Evolutionary conservation across 352 stramenopile genomes (phyloP).

Genomic region (Phytophthora multivora): DNA sequence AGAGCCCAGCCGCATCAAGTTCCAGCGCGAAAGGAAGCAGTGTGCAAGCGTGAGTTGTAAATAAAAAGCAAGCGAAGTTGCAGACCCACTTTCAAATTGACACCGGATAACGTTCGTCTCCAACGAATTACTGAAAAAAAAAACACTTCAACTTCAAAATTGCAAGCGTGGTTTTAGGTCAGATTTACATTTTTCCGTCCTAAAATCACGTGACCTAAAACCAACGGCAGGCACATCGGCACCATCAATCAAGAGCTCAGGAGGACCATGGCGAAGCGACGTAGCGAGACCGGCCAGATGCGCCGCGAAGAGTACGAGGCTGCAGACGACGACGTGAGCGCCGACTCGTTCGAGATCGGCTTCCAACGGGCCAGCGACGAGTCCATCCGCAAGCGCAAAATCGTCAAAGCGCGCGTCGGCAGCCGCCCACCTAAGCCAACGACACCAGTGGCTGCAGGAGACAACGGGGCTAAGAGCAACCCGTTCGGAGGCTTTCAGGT

Average conservation of each 20-base stretch:
- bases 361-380: conserved; percentile 78
- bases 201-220: neutral
- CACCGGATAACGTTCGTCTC: too few species aligned
- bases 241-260: neutral
- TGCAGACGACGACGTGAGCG: conserved; percentile 42
- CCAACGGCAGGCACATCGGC: neutral
- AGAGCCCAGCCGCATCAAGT: neutral
- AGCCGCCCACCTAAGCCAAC: conserved; percentile 26
- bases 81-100: too few species aligned
- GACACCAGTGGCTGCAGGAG: conserved; percentile 7
- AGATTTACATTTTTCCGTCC: too few species aligned
- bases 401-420: conserved; percentile 68
- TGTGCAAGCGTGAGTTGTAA: neutral
- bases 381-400: conserved; percentile 74
- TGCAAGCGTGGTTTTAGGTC: too few species aligned
- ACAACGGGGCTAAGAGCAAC: conserved; percentile 29
- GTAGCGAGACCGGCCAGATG: conserved; percentile 86
- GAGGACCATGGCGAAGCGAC: conserved; percentile 75
- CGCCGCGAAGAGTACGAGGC: conserved; percentile 87
- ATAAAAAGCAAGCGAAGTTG: neutral
- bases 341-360: conserved; percentile 59
- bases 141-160: neutral
- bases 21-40: neutral
- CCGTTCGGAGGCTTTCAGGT: conserved; percentile 59
- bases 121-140: too few species aligned